A percentile compares a stretch with the other conserved stretches of the same genome.
Evolutionary conservation across 2,329 filamentous ascomycete genomes (phyloP).

Genomic region (Lachnellula cervina): DNA sequence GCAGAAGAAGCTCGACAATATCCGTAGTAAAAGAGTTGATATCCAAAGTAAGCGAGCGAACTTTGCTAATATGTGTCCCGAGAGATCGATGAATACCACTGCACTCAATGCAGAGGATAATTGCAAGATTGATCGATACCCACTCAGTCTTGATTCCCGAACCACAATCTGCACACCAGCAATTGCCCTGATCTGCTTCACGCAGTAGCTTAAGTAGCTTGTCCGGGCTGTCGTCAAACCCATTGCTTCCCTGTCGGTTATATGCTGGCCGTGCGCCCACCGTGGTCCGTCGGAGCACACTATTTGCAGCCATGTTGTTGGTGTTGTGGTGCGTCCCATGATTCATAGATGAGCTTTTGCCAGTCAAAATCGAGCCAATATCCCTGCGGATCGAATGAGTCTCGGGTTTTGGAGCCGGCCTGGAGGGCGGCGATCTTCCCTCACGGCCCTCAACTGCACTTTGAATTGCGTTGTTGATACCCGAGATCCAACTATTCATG

Average conservation of each 20-base stretch:
- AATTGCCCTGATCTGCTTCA: conserved; percentile 87
- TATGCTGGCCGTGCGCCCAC: conserved; percentile 81
- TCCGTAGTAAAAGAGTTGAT: conserved; percentile 95
- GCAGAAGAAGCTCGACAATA: conserved; percentile 87
- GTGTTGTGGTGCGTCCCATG: conserved; percentile 42
- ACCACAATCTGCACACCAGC: conserved; percentile 89
- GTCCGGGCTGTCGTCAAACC: conserved; percentile 76
- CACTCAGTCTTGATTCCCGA: conserved; percentile 92
- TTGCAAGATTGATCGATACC: conserved; percentile 97
- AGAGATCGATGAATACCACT: conserved; percentile 95
- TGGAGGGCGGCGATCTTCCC: conserved; percentile 47
- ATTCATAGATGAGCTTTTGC: conserved; percentile 73
- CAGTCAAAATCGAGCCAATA: conserved; percentile 87
- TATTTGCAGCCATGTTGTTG: conserved; percentile 40
- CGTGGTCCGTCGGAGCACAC: conserved; percentile 79
- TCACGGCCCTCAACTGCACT: conserved; percentile 85
- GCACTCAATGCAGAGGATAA: conserved; percentile 95
- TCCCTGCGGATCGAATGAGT: conserved; percentile 64
- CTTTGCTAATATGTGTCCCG: conserved; percentile 95
- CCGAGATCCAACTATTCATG: conserved; percentile 92
- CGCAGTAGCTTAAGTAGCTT: conserved; percentile 82
- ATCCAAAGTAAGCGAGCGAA: conserved; percentile 90
- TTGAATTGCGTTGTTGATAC: conserved; percentile 96
- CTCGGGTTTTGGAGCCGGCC: conserved; percentile 34
- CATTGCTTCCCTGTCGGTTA: conserved; percentile 62